Evolutionary conservation across 371 early-diverging fungal species (phyloP).

Genomic region (Rhizopus sp.): DNA sequence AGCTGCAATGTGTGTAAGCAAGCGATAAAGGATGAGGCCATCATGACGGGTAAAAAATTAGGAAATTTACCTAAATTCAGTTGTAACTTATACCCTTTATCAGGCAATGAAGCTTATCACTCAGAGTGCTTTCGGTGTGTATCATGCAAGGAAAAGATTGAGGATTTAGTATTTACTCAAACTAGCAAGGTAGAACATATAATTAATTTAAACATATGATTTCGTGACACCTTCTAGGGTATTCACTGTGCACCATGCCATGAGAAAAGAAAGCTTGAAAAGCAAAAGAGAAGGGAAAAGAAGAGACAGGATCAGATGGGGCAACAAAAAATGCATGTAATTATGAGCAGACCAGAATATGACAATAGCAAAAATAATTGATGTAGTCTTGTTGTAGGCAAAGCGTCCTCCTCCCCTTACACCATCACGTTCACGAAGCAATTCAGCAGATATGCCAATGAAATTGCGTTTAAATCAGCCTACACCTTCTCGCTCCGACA

Average conservation of each 20-base stretch:
- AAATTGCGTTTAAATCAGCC: slow-evolving; percentile 17
- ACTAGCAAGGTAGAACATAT: slow-evolving; percentile 61
- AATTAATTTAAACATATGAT: too few relatives aligned
- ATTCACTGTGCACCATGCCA: slow-evolving; percentile 51
- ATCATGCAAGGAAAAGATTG: slow-evolving; percentile 69
- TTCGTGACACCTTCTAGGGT: slow-evolving; percentile 23
- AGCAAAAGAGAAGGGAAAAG: slow-evolving; percentile 36
- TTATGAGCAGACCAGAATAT: too few relatives aligned
- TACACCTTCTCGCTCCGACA: slow-evolving; percentile 26
- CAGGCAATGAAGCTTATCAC: slow-evolving; percentile 82
- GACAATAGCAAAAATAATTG: neutral
- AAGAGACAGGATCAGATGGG: slow-evolving; percentile 20
- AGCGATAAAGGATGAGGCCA: slow-evolving; percentile 83
- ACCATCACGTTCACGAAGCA: slow-evolving; percentile 42
- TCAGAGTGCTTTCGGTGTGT: slow-evolving; percentile 80
- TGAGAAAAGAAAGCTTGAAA: slow-evolving; percentile 39
- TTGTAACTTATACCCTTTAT: neutral
- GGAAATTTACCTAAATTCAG: neutral
- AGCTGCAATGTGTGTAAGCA: slow-evolving; percentile 75
- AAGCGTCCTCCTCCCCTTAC: slow-evolving; percentile 26
- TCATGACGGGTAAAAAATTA: slow-evolving; percentile 69
- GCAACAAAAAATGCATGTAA: slow-evolving; percentile 3
- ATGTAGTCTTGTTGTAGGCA: neutral
- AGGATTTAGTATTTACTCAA: slow-evolving; percentile 81
- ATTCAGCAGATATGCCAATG: slow-evolving; percentile 32